Conservation (phyloP, 352 stramenopile genomes). For the Phytophthora tubulina region DNA sequence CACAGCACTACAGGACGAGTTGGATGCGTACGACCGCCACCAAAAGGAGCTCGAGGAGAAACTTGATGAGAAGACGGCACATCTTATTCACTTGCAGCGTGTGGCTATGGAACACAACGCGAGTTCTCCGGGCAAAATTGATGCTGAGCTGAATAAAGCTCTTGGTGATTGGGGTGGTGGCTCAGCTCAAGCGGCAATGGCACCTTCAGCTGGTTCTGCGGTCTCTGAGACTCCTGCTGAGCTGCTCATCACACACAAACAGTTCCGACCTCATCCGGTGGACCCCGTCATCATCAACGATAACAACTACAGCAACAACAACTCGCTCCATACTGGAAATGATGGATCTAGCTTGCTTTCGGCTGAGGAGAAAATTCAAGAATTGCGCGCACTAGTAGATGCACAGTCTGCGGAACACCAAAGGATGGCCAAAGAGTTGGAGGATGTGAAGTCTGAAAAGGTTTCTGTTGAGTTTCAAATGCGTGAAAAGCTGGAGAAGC, state of each 20-base stretch:
- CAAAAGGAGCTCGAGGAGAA: conserved; percentile 95
- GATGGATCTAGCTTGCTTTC: conserved; percentile 54
- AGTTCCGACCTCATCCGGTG: conserved; percentile 65
- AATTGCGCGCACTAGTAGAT: conserved; percentile 77
- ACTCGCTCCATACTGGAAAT: conserved; percentile 18
- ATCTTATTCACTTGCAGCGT: conserved; percentile 94
- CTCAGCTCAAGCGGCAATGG: conserved; percentile 15
- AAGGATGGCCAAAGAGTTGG: conserved; percentile 78
- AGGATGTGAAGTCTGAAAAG: conserved; percentile 91
- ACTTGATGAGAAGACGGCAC: conserved; percentile 94
- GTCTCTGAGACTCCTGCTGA: conserved; percentile 38
- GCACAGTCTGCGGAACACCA: conserved; percentile 61
- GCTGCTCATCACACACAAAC: conserved; percentile 71
- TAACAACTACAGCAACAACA: conserved; percentile 43
- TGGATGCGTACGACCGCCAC: conserved; percentile 94
- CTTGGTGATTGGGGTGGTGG: conserved; percentile 67
- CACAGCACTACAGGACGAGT: conserved; percentile 94
- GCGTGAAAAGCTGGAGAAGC: conserved; percentile 83
- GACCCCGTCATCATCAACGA: conserved; percentile 56
- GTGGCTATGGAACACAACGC: conserved; percentile 91
- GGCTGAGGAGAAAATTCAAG: conserved; percentile 87
- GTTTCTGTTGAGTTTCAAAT: conserved; percentile 90
- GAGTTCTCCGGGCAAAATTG: conserved; percentile 67
- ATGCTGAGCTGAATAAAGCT: conserved; percentile 69
- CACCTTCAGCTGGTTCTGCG: neutral